phyloP scores from a whole-genome alignment of 2,329 filamentous ascomycete species.

The Lanzia echinophila region DNA sequence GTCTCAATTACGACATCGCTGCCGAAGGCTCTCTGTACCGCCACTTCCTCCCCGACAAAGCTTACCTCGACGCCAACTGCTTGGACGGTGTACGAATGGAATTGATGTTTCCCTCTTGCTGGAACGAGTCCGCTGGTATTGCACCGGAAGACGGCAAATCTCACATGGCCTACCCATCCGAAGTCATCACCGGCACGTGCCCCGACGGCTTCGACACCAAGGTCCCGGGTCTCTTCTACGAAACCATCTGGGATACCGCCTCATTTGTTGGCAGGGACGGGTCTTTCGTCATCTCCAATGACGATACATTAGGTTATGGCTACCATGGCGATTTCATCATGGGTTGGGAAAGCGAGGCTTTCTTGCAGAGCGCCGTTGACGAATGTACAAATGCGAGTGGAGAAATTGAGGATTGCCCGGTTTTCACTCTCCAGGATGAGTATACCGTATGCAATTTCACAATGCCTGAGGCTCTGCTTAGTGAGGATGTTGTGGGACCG shows the following conservation, averaged over 20 bases:
- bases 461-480: constrained; percentile 45
- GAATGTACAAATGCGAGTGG: constrained; percentile 69
- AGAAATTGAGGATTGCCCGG: constrained; percentile 61
- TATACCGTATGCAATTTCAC: constrained; percentile 59
- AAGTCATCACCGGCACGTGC: constrained; percentile 71
- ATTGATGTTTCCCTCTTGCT: constrained; percentile 84
- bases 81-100: constrained; percentile 75
- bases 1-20: constrained; percentile 66
- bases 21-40: constrained; percentile 61
- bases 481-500: constrained; percentile 48
- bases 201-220: constrained; percentile 62
- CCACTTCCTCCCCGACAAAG: constrained; percentile 74
- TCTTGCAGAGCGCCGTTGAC: constrained; percentile 66
- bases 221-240: constrained; percentile 71
- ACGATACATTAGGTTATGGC: constrained; percentile 69
- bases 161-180: constrained; percentile 71
- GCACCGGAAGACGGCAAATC: constrained; percentile 48
- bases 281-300: constrained; percentile 69
- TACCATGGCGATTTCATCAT: constrained; percentile 78
- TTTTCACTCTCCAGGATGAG: constrained; percentile 59
- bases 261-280: constrained; percentile 57
- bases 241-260: constrained; percentile 75
- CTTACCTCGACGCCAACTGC: constrained; percentile 74
- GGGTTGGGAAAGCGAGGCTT: constrained; percentile 65
- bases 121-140: constrained; percentile 60